phyloP scores from a whole-genome alignment of 116 monocot genomes.

The Iris pallida region DNA sequence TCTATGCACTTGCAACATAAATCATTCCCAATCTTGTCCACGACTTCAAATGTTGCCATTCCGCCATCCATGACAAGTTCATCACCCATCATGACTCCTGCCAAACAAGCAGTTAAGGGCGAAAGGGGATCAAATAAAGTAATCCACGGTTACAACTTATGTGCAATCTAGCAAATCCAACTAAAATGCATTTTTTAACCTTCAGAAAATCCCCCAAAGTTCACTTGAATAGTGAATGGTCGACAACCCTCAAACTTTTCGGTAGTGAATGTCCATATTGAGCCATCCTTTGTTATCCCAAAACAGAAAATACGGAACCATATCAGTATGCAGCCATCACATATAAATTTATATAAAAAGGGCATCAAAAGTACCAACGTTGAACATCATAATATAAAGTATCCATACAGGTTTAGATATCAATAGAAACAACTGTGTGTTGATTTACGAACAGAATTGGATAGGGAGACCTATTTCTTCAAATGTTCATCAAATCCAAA shows the following conservation, averaged over 20 bases:
- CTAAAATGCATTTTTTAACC: conserved; percentile 7
- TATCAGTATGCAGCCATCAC: neutral
- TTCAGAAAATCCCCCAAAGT: conserved; percentile 41
- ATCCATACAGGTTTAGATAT: no score
- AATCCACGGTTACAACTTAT: neutral
- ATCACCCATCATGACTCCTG: conserved; percentile 41
- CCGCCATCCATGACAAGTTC: conserved; percentile 56
- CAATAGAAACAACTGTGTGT: no score
- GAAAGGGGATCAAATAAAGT: neutral
- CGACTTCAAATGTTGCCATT: conserved; percentile 57
- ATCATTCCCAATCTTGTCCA: conserved; percentile 45
- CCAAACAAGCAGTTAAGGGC: neutral
- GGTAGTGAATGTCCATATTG: conserved; percentile 48
- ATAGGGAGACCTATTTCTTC: no score
- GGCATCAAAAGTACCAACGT: no score
- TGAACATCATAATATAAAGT: no score
- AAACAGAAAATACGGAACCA: neutral
- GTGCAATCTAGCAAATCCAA: neutral
- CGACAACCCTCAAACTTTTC: conserved; percentile 31
- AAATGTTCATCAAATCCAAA: no score
- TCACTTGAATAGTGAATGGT: conserved; percentile 35
- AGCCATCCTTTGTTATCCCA: conserved; percentile 31
- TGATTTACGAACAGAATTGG: no score
- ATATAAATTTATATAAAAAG: neutral
- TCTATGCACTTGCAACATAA: conserved; percentile 48